These are phyloP conservation scores for Lactarius tabidus DNA, from an alignment of 768 basidiomycete species.

Conservation along the genomic window DNA sequence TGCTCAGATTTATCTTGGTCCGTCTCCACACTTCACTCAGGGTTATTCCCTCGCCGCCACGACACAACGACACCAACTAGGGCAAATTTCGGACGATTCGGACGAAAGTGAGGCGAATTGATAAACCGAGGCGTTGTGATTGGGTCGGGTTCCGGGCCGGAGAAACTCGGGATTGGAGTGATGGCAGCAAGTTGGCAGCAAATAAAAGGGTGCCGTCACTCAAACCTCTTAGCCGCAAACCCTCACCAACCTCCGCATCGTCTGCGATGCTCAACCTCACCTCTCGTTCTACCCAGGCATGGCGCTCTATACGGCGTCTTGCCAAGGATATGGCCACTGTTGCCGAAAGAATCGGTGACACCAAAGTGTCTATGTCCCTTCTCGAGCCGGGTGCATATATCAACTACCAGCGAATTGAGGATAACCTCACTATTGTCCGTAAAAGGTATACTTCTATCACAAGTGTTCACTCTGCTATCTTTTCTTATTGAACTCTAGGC, in stretches of 20 bases:
- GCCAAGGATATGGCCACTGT: slow-evolving; percentile 71
- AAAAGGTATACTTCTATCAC: slow-evolving; percentile 49
- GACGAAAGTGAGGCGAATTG: too few species aligned
- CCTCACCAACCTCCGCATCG: slow-evolving; percentile 18
- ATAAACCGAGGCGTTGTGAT: slow-evolving; percentile 8
- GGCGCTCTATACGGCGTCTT: slow-evolving; percentile 24
- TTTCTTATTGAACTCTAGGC: slow-evolving; percentile 40
- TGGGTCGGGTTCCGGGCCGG: slow-evolving; percentile 21
- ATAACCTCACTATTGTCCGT: slow-evolving; percentile 87
- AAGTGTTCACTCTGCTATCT: background rate
- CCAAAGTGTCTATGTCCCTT: slow-evolving; percentile 84
- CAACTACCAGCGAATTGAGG: slow-evolving; percentile 97
- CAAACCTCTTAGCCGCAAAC: background rate
- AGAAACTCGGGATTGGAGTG: slow-evolving; percentile 2
- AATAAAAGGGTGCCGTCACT: slow-evolving; percentile 3
- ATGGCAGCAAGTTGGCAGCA: background rate
- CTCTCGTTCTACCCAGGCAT: slow-evolving; percentile 24
- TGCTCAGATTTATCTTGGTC: slow-evolving; percentile 45
- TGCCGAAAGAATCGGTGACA: slow-evolving; percentile 74
- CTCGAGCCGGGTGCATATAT: slow-evolving; percentile 80
- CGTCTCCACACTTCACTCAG: background rate
- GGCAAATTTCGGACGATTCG: background rate
- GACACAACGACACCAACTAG: too few species aligned
- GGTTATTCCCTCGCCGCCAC: background rate
- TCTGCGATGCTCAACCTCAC: slow-evolving; percentile 25